Evolutionary conservation across 805 yeast species (phyloP), one percentile per base, ranked within the genome.

Genomic region (Saccharomycopsis schoenii): DNA sequence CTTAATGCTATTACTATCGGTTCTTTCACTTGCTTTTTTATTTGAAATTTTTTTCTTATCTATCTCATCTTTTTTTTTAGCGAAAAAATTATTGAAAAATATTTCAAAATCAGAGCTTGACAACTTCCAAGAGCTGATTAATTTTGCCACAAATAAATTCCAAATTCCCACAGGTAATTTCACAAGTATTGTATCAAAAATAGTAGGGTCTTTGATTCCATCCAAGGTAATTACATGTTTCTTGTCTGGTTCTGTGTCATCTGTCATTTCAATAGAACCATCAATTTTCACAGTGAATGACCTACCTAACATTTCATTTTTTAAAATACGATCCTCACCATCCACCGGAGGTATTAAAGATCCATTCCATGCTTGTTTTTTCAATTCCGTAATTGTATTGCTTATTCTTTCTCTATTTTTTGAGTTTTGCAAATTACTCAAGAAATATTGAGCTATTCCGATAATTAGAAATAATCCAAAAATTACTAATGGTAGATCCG

Each of bases 361-460:
- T 19, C 52, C 52, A 17, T 83, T 81, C 81, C 86, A 82, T 14
- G 88, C 86, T 62, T 75, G 79, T 1, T 70, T 69, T 65, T 77
- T 83, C 55, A 87, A 72, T 57, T 81, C 81, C 6, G 73, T 70
- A 60, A 84, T 76, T 67, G 87, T 76, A 1, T 70, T 67, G 5
- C 72, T 75, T n/a, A 88, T 75, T 61, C 89, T 77, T 62, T 80
- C 80, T 57, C 78, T 76, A 66, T 87, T 84, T 62, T 85, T 86
- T 25, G 68, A 72, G 63, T 83, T 74, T 68, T 80, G 82, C 58
- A 86, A 77, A 67, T 73, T 77, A 60, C 86, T 71, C 4, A 84
- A 72, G 15, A 80, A 72, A 66, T 74, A 85, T 67, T 90, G 96
- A 52, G 85, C 81, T 1, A 73, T 68, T 40, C 86, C 78, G 34